Conservation (phyloP, 2,329 filamentous ascomycete genomes). For the Epichloe hybrida region DNA sequence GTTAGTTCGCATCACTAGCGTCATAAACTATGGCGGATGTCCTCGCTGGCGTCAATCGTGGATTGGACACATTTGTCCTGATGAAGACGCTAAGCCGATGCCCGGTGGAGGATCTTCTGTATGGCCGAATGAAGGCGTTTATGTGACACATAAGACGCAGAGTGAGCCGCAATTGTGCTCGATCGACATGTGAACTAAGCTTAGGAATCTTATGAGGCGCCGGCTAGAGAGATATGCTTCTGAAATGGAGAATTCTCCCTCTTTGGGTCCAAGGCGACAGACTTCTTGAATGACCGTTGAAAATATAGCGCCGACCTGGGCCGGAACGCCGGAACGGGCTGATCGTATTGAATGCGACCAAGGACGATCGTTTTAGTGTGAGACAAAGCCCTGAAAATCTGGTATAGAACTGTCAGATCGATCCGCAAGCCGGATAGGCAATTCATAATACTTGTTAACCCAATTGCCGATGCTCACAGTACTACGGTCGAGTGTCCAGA, state of each 20-base stretch:
- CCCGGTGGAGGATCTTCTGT: no score
- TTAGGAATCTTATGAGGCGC: not conserved
- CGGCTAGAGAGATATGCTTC: not conserved
- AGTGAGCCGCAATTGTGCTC: not conserved
- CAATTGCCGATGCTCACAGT: not conserved
- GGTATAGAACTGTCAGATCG: not conserved
- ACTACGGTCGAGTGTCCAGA: not conserved
- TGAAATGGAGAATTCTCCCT: not conserved
- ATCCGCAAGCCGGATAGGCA: no score
- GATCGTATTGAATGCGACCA: not conserved
- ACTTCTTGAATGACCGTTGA: no score
- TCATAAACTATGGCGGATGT: no score
- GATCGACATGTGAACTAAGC: not conserved
- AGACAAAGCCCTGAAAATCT: not conserved
- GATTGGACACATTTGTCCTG: no score
- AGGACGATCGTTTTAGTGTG: not conserved
- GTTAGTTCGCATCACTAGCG: no score
- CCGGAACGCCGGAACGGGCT: no score
- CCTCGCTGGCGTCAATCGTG: no score
- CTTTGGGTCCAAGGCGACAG: no score
- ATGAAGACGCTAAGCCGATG: no score
- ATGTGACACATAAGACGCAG: not conserved
- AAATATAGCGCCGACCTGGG: no score
- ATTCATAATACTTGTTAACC: not conserved
- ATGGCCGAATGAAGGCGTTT: not conserved